phyloP scores from a whole-genome alignment of 2,329 filamentous ascomycete genomes.

The Diaporthe eres region DNA sequence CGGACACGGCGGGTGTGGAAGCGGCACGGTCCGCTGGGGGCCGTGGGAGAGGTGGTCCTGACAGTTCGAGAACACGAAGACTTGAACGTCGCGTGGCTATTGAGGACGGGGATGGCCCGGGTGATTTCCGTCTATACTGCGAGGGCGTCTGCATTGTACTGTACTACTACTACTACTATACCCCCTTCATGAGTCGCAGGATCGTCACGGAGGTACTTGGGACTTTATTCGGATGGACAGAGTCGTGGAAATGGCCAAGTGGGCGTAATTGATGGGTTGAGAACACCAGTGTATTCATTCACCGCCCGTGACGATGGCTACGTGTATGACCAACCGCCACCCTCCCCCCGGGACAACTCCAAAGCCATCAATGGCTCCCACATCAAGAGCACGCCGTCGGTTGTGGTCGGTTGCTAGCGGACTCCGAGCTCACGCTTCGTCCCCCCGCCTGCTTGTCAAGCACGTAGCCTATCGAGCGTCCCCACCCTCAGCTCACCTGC shows the following conservation, averaged over 20 bases:
- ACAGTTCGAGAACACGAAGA: not conserved
- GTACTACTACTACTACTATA: slow-evolving; percentile 20
- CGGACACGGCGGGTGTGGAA: not conserved
- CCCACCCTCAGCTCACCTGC: not conserved
- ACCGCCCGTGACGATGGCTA: not conserved
- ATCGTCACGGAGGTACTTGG: not conserved
- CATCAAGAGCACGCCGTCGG: not conserved
- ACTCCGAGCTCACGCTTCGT: not conserved
- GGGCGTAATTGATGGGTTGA: slow-evolving; percentile 24
- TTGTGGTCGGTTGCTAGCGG: not conserved
- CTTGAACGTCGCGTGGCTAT: not conserved
- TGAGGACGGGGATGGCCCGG: not conserved
- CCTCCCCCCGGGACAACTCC: not conserved
- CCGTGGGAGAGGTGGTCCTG: not conserved
- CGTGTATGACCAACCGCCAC: not conserved
- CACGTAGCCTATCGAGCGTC: not conserved
- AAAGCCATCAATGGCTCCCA: not conserved
- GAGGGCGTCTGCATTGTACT: not conserved
- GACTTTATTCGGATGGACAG: not conserved
- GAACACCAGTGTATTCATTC: not conserved
- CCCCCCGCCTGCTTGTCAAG: not conserved
- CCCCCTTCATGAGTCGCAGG: not conserved
- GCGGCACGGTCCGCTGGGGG: too few species aligned
- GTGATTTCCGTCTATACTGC: not conserved
- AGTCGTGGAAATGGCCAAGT: slow-evolving; percentile 11